These are phyloP conservation scores for Vararia minispora DNA, from an alignment of 768 basidiomycete species.

Conservation along the genomic window DNA sequence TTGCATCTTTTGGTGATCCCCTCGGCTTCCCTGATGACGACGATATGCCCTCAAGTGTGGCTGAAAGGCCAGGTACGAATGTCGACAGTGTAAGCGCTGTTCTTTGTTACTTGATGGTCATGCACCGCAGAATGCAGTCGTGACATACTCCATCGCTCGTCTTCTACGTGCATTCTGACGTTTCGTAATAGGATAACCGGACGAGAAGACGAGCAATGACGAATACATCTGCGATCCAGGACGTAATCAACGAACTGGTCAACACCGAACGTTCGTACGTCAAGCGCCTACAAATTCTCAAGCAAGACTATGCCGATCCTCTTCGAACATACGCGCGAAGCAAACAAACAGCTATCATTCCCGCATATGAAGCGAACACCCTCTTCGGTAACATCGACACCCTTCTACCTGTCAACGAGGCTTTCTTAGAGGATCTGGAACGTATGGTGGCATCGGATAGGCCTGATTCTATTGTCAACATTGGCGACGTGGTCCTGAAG, in stretches of 20 bases:
- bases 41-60: slow-evolving; percentile 33
- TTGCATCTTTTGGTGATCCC: slow-evolving; percentile 65
- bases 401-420: slow-evolving; percentile 80
- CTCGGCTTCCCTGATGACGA: slow-evolving; percentile 38
- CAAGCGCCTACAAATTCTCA: slow-evolving; percentile 69
- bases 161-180: not conserved
- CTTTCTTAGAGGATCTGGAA: slow-evolving; percentile 76
- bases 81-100: slow-evolving; percentile 17
- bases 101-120: not conserved
- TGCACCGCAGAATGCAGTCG: too few species aligned
- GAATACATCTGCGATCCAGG: slow-evolving; percentile 52
- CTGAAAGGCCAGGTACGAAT: slow-evolving; percentile 25
- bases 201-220: slow-evolving; percentile 49
- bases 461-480: slow-evolving; percentile 39
- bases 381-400: slow-evolving; percentile 93
- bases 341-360: slow-evolving; percentile 81
- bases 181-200: not conserved
- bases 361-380: slow-evolving; percentile 82
- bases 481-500: slow-evolving; percentile 77
- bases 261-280: slow-evolving; percentile 87
- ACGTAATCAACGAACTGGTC: slow-evolving; percentile 79
- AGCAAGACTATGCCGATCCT: slow-evolving; percentile 85
- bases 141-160: not conserved
- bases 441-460: slow-evolving; percentile 60
- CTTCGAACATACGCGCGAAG: slow-evolving; percentile 75